Evolutionary conservation across 2,329 filamentous ascomycete species (phyloP).

Genomic region (Reticulascus tulasneorum): DNA sequence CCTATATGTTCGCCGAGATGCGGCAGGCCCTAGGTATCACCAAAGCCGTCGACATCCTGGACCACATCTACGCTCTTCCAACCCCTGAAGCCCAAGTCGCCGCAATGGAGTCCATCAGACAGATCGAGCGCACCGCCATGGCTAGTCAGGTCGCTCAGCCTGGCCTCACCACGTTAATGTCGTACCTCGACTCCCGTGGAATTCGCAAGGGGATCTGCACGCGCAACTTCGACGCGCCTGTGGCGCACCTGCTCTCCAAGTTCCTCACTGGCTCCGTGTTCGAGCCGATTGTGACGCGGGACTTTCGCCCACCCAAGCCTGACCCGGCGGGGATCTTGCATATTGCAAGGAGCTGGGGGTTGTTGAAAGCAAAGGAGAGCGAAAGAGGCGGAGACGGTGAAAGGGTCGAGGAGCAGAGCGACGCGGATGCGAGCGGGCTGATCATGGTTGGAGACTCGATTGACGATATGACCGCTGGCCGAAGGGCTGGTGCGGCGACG

Average conservation of each 20-base stretch:
- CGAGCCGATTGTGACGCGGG: slow-evolving; percentile 76
- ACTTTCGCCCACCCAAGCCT: slow-evolving; percentile 80
- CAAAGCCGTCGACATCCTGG: slow-evolving; percentile 76
- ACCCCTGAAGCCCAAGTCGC: slow-evolving; percentile 49
- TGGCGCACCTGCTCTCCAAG: slow-evolving; percentile 68
- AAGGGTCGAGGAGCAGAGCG: background rate
- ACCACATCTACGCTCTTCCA: slow-evolving; percentile 77
- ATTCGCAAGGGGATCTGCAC: slow-evolving; percentile 86
- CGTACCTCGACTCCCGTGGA: slow-evolving; percentile 65
- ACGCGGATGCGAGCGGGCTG: slow-evolving; percentile 39
- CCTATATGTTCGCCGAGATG: slow-evolving; percentile 95
- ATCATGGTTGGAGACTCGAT: slow-evolving; percentile 76
- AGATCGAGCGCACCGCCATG: slow-evolving; percentile 82
- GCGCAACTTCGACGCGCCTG: slow-evolving; percentile 83
- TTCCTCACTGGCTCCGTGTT: slow-evolving; percentile 69
- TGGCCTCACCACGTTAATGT: slow-evolving; percentile 74
- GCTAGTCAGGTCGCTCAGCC: slow-evolving; percentile 73
- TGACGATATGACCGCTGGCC: slow-evolving; percentile 89
- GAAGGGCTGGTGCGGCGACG: slow-evolving; percentile 78
- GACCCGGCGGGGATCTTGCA: slow-evolving; percentile 83
- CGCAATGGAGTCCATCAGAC: slow-evolving; percentile 71
- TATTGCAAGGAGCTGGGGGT: slow-evolving; percentile 73
- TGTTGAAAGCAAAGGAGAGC: slow-evolving; percentile 32
- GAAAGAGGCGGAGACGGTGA: too few species aligned
- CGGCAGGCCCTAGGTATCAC: slow-evolving; percentile 68